phyloP scores from a whole-genome alignment of 176 grass and related monocot species.

The Poa pratensis region DNA sequence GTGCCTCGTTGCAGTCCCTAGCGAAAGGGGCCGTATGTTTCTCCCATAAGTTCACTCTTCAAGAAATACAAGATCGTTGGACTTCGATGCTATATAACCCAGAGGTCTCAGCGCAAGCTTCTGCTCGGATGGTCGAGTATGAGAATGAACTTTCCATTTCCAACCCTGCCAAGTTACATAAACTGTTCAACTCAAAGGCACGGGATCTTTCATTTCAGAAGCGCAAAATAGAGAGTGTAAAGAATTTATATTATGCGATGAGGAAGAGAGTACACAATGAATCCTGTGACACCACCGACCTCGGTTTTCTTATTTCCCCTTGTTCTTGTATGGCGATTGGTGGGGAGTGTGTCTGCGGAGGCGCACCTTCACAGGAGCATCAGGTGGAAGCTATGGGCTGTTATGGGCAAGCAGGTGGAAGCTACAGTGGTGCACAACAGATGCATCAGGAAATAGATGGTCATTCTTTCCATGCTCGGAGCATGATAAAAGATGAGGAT shows the following conservation, averaged over 20 bases:
- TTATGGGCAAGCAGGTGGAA: constrained; percentile 43
- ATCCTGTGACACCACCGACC: constrained; percentile 45
- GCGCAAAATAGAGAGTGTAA: constrained; percentile 62
- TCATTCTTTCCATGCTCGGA: constrained; percentile 51
- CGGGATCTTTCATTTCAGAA: constrained; percentile 67
- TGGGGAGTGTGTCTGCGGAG: constrained; percentile 44
- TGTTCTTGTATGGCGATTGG: constrained; percentile 48
- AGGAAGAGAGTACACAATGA: constrained; percentile 61
- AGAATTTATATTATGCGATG: constrained; percentile 63
- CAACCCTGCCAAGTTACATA: constrained; percentile 58
- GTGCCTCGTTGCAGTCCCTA: constrained; percentile 74
- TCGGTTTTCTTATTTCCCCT: constrained; percentile 55
- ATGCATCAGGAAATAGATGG: constrained; percentile 53
- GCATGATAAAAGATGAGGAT: constrained; percentile 43
- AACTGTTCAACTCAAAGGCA: constrained; percentile 64
- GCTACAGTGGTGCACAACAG: constrained; percentile 43
- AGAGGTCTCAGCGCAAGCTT: constrained; percentile 53
- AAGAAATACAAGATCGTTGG: constrained; percentile 75
- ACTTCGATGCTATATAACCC: constrained; percentile 60
- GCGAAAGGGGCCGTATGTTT: constrained; percentile 73
- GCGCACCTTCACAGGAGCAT: constrained; percentile 31
- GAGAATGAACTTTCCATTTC: constrained; percentile 55
- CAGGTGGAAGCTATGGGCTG: constrained; percentile 44
- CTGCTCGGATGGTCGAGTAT: constrained; percentile 60
- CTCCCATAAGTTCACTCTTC: constrained; percentile 64